Conservation (phyloP, 1,284 basidiomycete genomes). For the Moniliophthora roreri region DNA sequence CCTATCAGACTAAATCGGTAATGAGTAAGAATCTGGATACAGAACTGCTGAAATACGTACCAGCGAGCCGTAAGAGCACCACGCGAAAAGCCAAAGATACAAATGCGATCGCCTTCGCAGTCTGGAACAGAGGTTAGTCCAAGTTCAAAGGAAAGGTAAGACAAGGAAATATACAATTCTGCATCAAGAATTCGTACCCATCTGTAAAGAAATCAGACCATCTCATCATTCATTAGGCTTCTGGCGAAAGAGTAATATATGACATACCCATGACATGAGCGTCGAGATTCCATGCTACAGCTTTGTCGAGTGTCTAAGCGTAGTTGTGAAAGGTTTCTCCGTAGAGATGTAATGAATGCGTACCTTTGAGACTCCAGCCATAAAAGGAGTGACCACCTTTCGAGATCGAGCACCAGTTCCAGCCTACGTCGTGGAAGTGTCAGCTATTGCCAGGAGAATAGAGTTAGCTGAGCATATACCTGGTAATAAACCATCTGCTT, state of each 20-base stretch:
- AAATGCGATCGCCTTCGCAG: conserved; percentile 32
- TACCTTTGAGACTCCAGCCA: neutral
- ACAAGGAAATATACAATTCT: conserved; percentile 35
- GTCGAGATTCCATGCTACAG: conserved; percentile 9
- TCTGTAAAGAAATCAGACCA: conserved; percentile 21
- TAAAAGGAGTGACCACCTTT: neutral
- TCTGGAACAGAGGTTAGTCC: conserved; percentile 14
- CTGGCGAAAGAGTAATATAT: no score
- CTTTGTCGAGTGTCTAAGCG: conserved; percentile 5
- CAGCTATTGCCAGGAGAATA: neutral
- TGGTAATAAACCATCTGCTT: conserved; percentile 65
- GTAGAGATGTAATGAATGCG: neutral
- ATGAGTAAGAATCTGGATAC: no score
- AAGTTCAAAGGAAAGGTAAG: no score
- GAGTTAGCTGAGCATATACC: conserved; percentile 6
- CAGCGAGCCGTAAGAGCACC: conserved; percentile 53
- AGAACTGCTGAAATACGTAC: conserved; percentile 1
- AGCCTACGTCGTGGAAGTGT: neutral
- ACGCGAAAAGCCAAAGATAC: conserved; percentile 59
- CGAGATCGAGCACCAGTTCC: neutral
- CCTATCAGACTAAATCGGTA: conserved; percentile 33
- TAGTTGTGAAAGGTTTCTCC: neutral
- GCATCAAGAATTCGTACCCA: conserved; percentile 53
- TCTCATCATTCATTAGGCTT: no score
- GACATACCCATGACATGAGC: conserved; percentile 10